Conservation (phyloP, 257 asterid genomes). For the Nyctanthes arbortristis region DNA sequence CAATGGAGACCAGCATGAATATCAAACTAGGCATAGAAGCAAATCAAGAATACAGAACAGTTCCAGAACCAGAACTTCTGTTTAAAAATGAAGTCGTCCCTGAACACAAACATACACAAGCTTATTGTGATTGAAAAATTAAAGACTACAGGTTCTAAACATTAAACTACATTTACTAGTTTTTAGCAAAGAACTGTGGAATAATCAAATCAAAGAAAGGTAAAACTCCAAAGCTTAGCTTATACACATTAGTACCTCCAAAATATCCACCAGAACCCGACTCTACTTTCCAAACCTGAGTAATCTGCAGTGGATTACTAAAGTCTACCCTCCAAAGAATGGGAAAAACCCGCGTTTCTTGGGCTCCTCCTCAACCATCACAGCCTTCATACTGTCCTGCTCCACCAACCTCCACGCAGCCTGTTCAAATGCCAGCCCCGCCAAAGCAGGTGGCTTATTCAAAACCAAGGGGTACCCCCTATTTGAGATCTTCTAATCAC, state of each 20-base stretch:
- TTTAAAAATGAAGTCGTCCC: background rate
- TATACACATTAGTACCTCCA: slow-evolving; percentile 38
- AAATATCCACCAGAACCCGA: too few relatives aligned
- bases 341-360: slow-evolving; percentile 94
- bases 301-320: background rate
- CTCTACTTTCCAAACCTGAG: background rate
- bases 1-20: background rate
- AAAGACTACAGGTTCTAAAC: slow-evolving; percentile 16
- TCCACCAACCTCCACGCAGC: slow-evolving; percentile 99
- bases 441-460: slow-evolving; percentile 92
- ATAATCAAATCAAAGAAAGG: slow-evolving; percentile 26
- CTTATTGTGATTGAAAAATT: slow-evolving; percentile 16
- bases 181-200: slow-evolving; percentile 18
- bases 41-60: slow-evolving; percentile 19
- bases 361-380: slow-evolving; percentile 93
- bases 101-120: background rate
- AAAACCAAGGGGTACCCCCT: slow-evolving; percentile 86
- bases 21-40: background rate
- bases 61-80: slow-evolving; percentile 1
- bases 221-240: slow-evolving; percentile 31
- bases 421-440: slow-evolving; percentile 94
- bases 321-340: slow-evolving; percentile 68
- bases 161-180: slow-evolving; percentile 18
- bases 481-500: slow-evolving; percentile 90
- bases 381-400: slow-evolving; percentile 98